Percentiles rank a stretch among this genome's conserved stretches.
Conservation (phyloP, 129 eudicot species). For the Escallonia herrerae region DNA sequence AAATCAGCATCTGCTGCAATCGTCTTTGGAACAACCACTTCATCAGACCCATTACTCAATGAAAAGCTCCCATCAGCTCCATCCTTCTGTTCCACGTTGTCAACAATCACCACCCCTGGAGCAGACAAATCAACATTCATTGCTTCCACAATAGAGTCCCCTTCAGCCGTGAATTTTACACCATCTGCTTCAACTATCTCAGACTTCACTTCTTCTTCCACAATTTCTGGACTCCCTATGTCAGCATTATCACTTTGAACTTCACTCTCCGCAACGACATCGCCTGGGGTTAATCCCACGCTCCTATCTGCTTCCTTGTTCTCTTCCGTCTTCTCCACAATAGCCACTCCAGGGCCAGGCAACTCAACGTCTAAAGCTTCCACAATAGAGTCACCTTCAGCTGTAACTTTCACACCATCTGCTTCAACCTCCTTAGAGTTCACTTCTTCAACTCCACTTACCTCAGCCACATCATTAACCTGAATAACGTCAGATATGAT, state of each 20-base stretch:
- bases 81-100: conserved; percentile 33
- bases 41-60: conserved; percentile 23
- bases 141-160: conserved; percentile 44
- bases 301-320: conserved; percentile 24
- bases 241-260: conserved; percentile 15
- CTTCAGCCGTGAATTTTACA: conserved; percentile 34
- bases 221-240: not conserved
- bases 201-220: conserved; percentile 4
- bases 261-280: not conserved
- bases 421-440: conserved; percentile 7
- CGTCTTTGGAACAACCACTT: conserved; percentile 32
- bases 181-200: conserved; percentile 23
- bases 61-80: conserved; percentile 11
- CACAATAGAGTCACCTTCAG: conserved; percentile 20
- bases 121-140: conserved; percentile 31
- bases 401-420: conserved; percentile 10
- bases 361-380: conserved; percentile 15
- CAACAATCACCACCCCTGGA: conserved; percentile 46
- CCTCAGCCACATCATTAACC: conserved; percentile 15
- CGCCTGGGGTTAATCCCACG: conserved; percentile 2
- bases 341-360: conserved; percentile 11
- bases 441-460: conserved; percentile 11
- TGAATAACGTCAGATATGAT: conserved; percentile 1
- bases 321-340: conserved; percentile 17
- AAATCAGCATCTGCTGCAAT: conserved; percentile 28